phyloP scores from a whole-genome alignment of 129 eudicot species.

The Mikania micrantha region DNA sequence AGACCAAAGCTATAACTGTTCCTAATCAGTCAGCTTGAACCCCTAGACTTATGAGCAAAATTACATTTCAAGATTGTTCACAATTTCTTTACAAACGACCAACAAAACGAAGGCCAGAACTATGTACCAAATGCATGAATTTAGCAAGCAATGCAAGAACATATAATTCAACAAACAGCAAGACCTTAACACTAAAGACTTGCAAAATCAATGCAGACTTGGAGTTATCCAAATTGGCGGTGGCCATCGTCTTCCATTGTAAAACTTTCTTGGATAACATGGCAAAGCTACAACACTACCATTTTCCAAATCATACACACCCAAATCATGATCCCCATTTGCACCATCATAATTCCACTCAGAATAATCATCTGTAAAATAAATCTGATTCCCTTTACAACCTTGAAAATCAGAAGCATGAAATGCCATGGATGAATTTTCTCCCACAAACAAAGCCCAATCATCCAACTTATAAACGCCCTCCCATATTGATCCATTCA shows the following conservation, averaged over 20 bases:
- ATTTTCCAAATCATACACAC: conserved; percentile 60
- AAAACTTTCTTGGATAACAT: conserved; percentile 44
- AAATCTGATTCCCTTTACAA: conserved; percentile 58
- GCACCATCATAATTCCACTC: conserved; percentile 52
- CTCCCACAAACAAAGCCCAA: conserved; percentile 57
- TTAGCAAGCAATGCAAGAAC: background rate
- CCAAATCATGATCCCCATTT: conserved; percentile 72
- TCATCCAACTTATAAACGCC: conserved; percentile 41
- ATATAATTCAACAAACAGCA: background rate
- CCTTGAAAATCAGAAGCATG: conserved; percentile 50
- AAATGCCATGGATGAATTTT: conserved; percentile 62
- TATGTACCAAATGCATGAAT: background rate
- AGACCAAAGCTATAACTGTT: too few relatives aligned
- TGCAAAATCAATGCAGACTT: conserved; percentile 39
- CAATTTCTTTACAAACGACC: background rate
- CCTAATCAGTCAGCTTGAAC: too few relatives aligned
- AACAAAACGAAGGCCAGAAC: background rate
- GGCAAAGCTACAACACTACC: conserved; percentile 57
- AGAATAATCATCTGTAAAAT: conserved; percentile 75
- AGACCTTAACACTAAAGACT: conserved; percentile 9
- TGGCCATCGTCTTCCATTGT: conserved; percentile 44
- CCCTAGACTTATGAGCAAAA: too few relatives aligned
- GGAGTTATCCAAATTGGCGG: conserved; percentile 87
- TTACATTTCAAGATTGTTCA: background rate
- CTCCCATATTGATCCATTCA: conserved; percentile 45